A percentile compares a stretch with the other conserved stretches of the same genome.
phyloP scores from a whole-genome alignment of 176 grass and related monocot genomes.

The Carex myosuroides region DNA sequence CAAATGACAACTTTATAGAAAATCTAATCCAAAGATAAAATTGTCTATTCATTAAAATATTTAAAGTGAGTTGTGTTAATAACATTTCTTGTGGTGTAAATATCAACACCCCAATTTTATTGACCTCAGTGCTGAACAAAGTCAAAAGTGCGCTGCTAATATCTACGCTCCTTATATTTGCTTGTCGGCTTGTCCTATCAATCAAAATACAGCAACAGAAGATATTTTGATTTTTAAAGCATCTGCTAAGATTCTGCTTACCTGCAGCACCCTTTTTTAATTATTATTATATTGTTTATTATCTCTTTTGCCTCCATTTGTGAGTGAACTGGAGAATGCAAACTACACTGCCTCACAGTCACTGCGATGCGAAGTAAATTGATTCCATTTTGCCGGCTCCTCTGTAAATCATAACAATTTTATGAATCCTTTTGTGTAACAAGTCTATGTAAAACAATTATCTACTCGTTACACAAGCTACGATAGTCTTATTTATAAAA shows the following conservation, averaged over 20 bases:
- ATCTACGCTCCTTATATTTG: background rate
- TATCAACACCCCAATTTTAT: too few species aligned
- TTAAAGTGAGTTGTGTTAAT: too few species aligned
- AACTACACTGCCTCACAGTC: too few species aligned
- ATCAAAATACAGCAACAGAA: background rate
- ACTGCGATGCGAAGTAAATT: background rate
- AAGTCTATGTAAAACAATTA: background rate
- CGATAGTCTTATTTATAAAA: background rate
- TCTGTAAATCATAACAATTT: background rate
- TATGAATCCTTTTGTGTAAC: background rate
- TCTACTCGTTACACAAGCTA: background rate
- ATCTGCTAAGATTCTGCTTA: background rate
- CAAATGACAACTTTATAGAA: too few species aligned
- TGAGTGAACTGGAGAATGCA: background rate
- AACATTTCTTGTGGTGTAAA: too few species aligned
- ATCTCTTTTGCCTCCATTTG: background rate
- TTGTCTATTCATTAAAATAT: too few species aligned
- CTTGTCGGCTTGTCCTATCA: too few species aligned
- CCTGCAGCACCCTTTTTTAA: background rate
- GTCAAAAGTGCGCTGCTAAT: background rate
- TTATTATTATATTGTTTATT: background rate
- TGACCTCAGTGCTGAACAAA: too few species aligned
- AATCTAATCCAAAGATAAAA: too few species aligned
- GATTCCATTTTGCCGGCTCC: background rate
- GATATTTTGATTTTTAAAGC: background rate